phyloP scores from a whole-genome alignment of 2,329 filamentous ascomycete species.

The Dactylellina parvicollis region DNA sequence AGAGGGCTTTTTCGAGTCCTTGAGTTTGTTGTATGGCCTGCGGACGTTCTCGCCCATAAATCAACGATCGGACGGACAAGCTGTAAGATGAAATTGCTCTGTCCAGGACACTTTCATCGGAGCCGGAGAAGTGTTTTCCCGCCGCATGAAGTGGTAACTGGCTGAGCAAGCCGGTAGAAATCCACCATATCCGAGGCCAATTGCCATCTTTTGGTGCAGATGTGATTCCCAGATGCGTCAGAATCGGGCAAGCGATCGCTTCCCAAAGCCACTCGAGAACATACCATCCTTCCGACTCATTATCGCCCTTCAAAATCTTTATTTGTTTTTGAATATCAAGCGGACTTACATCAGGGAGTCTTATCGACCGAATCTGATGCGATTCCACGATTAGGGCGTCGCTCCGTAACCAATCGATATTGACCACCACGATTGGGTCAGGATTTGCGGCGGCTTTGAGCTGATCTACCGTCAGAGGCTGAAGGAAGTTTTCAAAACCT shows the following conservation, averaged over 20 bases:
- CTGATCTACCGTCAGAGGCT: conserved; percentile 47
- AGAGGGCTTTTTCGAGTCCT: conserved; percentile 52
- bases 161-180: conserved; percentile 59
- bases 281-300: conserved; percentile 21
- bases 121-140: conserved; percentile 57
- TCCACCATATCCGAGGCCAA: conserved; percentile 60
- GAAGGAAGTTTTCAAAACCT: conserved; percentile 58
- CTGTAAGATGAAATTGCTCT: conserved; percentile 62
- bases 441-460: conserved; percentile 56
- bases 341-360: conserved; percentile 52
- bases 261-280: conserved; percentile 60
- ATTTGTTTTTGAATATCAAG: conserved; percentile 9
- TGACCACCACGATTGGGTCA: conserved; percentile 60
- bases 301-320: neutral
- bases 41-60: conserved; percentile 55
- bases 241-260: conserved; percentile 56
- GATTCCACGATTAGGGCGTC: conserved; percentile 59
- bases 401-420: conserved; percentile 58
- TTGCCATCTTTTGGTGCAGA: conserved; percentile 36
- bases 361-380: conserved; percentile 50
- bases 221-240: conserved; percentile 58
- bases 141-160: conserved; percentile 61
- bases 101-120: conserved; percentile 59
- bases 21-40: neutral
- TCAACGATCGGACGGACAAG: conserved; percentile 60